Base-by-base conservation (phyloP, 306 rosid species). In the Comarum palustre region DNA sequence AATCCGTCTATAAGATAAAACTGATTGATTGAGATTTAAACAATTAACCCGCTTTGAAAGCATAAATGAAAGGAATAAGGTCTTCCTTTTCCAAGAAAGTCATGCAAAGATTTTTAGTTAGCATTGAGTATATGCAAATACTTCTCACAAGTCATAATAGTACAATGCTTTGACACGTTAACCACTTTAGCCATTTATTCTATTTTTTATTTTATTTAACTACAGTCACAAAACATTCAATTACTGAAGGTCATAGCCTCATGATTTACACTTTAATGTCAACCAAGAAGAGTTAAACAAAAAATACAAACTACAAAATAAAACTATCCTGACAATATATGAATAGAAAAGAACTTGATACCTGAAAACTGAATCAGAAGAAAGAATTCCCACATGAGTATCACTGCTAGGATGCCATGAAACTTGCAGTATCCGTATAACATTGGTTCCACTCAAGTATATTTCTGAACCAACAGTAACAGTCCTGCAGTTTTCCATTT, bases 361-460 rank as follows among this genome's bases (percentile, higher is more conserved):
- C 99, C 99, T 81, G 88, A 94, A 90, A 83, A 94, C 96, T 10
- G 97, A 87, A 80, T 94, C 97, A 71, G 97, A 88, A 65, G 99
- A 91, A 64, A 94, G 96, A 76, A 94, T 79, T 77, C 99, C 99
- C 84, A 91, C 73, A 82, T 95, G 96, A 69, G 84, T 84, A 47
- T 86, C 87, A 73, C 99, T 90, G 77, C 81, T 84, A 19, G 96
- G 96, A 80, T 95, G 96, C 97, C 99, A 91, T 34, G 82, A 82
- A 60, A 85, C 92, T 80, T 94, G 84, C 67, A 91, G 81, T 20
- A 85, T 75, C 39, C 88, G 88, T 74, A 91, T 84, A 61, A 84
- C 81, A 74, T 79, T 86, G 86, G 79, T 69, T 48, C 80, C 82
- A 8, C 70, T 58, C 32, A 78, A 75, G 84, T 90, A 86, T 38